Percentiles rank a stretch among this genome's conserved stretches.
phyloP scores from a whole-genome alignment of 176 grass and related monocot species.

The Paspalum vaginatum region DNA sequence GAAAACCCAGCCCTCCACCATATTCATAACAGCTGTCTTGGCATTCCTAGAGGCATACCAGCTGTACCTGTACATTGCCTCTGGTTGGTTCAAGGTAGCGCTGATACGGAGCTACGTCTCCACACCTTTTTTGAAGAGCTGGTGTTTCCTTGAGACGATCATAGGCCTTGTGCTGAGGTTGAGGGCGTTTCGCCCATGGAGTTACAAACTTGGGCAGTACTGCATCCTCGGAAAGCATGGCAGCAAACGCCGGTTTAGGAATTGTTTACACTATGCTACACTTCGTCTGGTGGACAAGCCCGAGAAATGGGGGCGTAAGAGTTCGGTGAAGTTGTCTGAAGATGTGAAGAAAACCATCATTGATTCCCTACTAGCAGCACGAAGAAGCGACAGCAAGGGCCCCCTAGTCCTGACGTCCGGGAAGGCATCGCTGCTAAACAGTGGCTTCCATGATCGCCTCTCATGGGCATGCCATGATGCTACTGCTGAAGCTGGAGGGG shows the following conservation, averaged over 20 bases:
- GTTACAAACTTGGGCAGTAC: not conserved
- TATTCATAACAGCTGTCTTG: not conserved
- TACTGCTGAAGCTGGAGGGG: not conserved
- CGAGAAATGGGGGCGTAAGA: not conserved
- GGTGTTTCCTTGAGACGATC: not conserved
- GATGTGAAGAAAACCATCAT: not conserved
- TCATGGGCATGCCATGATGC: not conserved
- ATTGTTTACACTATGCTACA: not conserved
- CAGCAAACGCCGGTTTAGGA: fast-evolving
- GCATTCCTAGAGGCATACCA: constrained; percentile 8
- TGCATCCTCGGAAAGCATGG: not conserved
- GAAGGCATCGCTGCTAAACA: not conserved
- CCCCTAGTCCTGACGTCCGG: not conserved
- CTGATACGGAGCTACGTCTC: not conserved
- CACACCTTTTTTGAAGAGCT: not conserved
- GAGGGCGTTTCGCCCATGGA: not conserved
- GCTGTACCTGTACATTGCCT: not conserved
- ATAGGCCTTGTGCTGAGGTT: not conserved
- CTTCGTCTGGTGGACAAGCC: not conserved
- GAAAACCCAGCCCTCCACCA: fast-evolving
- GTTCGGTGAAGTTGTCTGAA: not conserved
- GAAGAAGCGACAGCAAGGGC: too few relatives aligned
- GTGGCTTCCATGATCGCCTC: not conserved
- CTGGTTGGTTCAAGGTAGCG: constrained; percentile 12
- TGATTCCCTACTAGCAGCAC: not conserved